A percentile compares a stretch with the other conserved stretches of the same genome.
Conservation (phyloP, 1,139 yeast species). For the Yamadazyma epiphylla region DNA sequence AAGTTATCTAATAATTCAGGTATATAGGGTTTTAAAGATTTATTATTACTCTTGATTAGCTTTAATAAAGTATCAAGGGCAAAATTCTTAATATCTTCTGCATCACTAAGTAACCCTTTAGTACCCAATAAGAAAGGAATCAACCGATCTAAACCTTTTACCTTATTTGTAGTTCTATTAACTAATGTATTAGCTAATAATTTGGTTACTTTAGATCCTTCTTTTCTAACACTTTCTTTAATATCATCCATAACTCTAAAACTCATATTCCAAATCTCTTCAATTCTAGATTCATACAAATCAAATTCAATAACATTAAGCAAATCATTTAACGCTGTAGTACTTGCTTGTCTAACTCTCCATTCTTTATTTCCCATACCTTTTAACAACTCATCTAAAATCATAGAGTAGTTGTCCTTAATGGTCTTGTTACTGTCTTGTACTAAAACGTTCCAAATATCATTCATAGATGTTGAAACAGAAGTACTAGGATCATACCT, state of each 20-base stretch:
- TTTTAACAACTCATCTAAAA: constrained; percentile 59
- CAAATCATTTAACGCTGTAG: constrained; percentile 69
- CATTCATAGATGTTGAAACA: constrained; percentile 81
- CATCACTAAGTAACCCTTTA: constrained; percentile 78
- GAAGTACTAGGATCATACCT: constrained; percentile 77
- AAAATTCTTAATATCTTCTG: constrained; percentile 78
- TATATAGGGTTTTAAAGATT: constrained; percentile 61
- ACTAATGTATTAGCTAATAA: constrained; percentile 63
- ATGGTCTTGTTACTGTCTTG: constrained; percentile 57
- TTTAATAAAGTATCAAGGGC: constrained; percentile 72
- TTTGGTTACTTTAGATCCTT: constrained; percentile 69
- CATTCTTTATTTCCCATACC: constrained; percentile 86
- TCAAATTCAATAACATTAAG: constrained; percentile 58
- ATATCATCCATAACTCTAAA: constrained; percentile 92
- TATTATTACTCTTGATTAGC: constrained; percentile 60
- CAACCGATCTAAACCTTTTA: constrained; percentile 52
- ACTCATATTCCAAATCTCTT: constrained; percentile 81
- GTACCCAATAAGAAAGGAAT: constrained; percentile 79
- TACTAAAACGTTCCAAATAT: constrained; percentile 79
- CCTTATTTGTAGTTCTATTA: constrained; percentile 35
- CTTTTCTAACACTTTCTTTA: constrained; percentile 86
- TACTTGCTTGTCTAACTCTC: constrained; percentile 90
- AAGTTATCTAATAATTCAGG: constrained; percentile 69
- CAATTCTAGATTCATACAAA: constrained; percentile 50
- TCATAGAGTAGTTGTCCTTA: constrained; percentile 49